Percentiles rank a stretch among this genome's conserved stretches.
These are phyloP conservation scores for Manihot esculenta DNA, from an alignment of 441 rosid species.

Conservation along the genomic window DNA sequence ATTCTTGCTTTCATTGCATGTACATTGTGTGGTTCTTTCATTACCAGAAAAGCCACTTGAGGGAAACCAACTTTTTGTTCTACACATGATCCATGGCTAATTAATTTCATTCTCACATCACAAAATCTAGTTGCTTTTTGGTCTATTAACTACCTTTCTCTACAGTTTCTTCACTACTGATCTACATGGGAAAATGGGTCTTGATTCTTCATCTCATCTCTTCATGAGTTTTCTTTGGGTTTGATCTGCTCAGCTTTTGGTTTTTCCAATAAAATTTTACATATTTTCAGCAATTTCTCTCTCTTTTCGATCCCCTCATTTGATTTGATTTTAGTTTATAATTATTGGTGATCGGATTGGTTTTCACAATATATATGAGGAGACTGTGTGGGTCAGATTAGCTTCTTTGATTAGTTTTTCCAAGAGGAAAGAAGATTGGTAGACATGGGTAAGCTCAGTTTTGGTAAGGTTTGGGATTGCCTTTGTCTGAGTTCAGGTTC, in stretches of 20 bases:
- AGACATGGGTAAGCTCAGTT: constrained; percentile 62
- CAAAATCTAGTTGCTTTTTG: background rate
- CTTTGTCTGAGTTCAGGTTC: constrained; percentile 46
- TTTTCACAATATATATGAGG: background rate
- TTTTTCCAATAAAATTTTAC: constrained; percentile 30
- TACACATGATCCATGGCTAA: constrained; percentile 12
- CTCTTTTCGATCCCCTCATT: background rate
- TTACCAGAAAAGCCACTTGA: constrained; percentile 19
- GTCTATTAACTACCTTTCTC: background rate
- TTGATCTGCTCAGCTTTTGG: constrained; percentile 16
- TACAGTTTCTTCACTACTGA: constrained; percentile 15
- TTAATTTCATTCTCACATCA: constrained; percentile 20
- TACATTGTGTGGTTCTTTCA: constrained; percentile 13
- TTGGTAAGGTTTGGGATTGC: constrained; percentile 67
- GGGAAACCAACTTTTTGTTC: constrained; percentile 7
- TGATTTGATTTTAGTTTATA: background rate
- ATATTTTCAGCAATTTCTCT: background rate
- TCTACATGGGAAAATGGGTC: constrained; percentile 18
- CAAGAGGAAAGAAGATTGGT: background rate
- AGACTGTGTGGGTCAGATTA: constrained; percentile 2
- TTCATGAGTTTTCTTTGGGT: constrained; percentile 17
- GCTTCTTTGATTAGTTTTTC: background rate
- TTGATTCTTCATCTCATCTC: constrained; percentile 10
- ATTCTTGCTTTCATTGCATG: constrained; percentile 9
- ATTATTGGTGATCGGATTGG: background rate